Percentiles rank a stretch among this genome's conserved stretches.
These are phyloP conservation scores for Tagetes erecta DNA, from an alignment of 129 eudicot species.

Conservation along the genomic window DNA sequence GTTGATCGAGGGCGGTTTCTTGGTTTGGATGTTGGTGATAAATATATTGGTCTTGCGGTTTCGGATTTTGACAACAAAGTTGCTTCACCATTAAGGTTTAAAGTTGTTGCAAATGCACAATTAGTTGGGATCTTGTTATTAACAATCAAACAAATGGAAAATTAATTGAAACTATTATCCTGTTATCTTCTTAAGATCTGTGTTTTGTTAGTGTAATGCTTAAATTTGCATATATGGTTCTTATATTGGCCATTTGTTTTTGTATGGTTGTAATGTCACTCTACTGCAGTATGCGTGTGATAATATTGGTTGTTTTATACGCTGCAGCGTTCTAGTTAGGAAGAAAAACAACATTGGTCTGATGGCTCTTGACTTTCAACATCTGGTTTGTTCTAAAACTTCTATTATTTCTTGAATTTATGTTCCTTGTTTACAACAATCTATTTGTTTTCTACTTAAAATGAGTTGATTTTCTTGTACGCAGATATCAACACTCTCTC, in stretches of 20 bases:
- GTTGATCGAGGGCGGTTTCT: slow-evolving; percentile 57
- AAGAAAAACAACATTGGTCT: slow-evolving; percentile 60
- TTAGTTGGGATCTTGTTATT: not conserved
- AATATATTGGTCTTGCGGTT: slow-evolving; percentile 81
- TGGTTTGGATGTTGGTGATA: slow-evolving; percentile 94
- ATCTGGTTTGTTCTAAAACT: slow-evolving; percentile 52
- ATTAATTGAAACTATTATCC: not conserved
- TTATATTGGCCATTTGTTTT: not conserved
- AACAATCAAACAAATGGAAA: not conserved
- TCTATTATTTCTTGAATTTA: not conserved
- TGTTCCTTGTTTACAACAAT: not conserved
- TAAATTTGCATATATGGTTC: not conserved
- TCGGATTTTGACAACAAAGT: slow-evolving; percentile 63
- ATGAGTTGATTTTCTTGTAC: slow-evolving; percentile 14
- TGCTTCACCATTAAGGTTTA: slow-evolving; percentile 75
- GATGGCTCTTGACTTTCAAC: slow-evolving; percentile 76
- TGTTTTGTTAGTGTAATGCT: not conserved
- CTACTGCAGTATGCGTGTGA: slow-evolving; percentile 9
- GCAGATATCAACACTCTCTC: slow-evolving; percentile 72
- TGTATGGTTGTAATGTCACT: not conserved
- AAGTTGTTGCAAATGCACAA: not conserved
- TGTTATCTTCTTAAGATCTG: not conserved
- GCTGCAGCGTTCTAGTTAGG: slow-evolving; percentile 81
- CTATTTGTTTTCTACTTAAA: not conserved
- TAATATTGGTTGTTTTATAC: slow-evolving; percentile 17